Conservation (phyloP, 2,329 filamentous ascomycete species). For the Fusarium xylarioides region DNA sequence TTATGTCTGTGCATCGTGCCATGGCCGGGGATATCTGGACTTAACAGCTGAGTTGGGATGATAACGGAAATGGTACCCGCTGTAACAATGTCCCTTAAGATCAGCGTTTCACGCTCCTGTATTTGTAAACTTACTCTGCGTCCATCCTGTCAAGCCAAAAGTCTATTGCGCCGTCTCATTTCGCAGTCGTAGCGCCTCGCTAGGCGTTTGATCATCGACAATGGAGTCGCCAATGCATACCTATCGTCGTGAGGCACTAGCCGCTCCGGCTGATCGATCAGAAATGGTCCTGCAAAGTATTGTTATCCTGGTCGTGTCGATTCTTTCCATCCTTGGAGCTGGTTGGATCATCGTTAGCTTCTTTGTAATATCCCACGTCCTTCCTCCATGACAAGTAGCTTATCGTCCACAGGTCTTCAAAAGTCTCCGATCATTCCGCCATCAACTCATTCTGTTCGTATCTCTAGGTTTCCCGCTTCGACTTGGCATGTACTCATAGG, state of each 20-base stretch:
- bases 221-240: background rate
- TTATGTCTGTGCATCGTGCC: background rate
- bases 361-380: background rate
- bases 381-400: background rate
- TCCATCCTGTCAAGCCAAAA: background rate
- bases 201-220: background rate
- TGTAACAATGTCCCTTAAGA: background rate
- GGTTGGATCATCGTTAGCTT: background rate
- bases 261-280: background rate
- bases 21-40: background rate
- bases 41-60: background rate
- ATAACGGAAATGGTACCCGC: background rate
- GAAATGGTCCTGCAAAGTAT: background rate
- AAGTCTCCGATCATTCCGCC: background rate
- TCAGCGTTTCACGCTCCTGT: background rate
- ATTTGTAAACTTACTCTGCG: background rate
- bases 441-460: background rate
- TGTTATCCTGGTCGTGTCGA: background rate
- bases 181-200: background rate
- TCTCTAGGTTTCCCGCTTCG: accelerated
- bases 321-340: background rate
- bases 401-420: background rate
- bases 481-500: background rate
- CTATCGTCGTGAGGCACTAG: background rate
- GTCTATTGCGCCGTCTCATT: background rate